Evolutionary conservation across 2,329 filamentous ascomycete species (phyloP).

Genomic region (Dactylellina sp.): DNA sequence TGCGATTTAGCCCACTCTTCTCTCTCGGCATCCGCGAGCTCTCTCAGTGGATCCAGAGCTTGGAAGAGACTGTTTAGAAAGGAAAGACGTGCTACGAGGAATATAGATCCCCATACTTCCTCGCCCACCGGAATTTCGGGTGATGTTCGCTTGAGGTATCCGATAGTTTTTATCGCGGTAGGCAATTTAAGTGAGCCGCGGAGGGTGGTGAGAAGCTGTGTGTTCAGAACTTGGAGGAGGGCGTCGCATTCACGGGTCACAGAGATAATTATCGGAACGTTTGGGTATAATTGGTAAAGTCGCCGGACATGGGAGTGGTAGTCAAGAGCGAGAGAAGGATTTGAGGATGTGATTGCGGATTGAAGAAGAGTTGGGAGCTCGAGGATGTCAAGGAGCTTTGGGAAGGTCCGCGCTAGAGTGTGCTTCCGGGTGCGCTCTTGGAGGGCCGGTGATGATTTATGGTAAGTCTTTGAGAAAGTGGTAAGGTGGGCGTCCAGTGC

Average conservation of each 20-base stretch:
- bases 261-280: slow-evolving; percentile 78
- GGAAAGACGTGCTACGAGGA: slow-evolving; percentile 84
- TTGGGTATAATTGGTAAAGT: slow-evolving; percentile 82
- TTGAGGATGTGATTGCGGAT: slow-evolving; percentile 77
- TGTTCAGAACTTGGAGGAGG: slow-evolving; percentile 88
- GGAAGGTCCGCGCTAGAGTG: slow-evolving; percentile 84
- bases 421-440: slow-evolving; percentile 81
- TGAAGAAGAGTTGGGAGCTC: slow-evolving; percentile 88
- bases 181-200: slow-evolving; percentile 87
- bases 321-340: slow-evolving; percentile 89
- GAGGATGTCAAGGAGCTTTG: slow-evolving; percentile 88
- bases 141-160: slow-evolving; percentile 87
- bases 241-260: slow-evolving; percentile 82
- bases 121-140: slow-evolving; percentile 70
- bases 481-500: slow-evolving; percentile 82
- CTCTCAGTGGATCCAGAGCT: slow-evolving; percentile 84
- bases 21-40: slow-evolving; percentile 83
- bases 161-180: slow-evolving; percentile 87
- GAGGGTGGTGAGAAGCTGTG: slow-evolving; percentile 81
- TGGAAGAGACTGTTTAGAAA: slow-evolving; percentile 83
- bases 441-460: slow-evolving; percentile 74
- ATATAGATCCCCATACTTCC: slow-evolving; percentile 70
- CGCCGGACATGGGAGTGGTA: slow-evolving; percentile 93
- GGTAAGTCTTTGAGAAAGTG: slow-evolving; percentile 84
- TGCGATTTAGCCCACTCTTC: slow-evolving; percentile 60